Conservation (phyloP, 306 rosid genomes). For the Citrullus amarus region DNA sequence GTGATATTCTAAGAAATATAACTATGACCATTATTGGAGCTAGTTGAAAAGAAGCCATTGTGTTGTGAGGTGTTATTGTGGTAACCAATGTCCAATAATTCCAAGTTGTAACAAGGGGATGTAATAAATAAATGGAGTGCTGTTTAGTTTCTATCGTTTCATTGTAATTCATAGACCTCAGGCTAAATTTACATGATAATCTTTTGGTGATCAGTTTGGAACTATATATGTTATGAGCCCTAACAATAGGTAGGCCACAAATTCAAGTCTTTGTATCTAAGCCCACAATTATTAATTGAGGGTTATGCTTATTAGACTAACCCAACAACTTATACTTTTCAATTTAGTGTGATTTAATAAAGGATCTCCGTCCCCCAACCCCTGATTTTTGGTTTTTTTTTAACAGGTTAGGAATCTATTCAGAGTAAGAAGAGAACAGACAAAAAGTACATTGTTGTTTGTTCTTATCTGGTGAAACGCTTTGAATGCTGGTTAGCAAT, state of each 20-base stretch:
- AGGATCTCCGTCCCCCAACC: neutral
- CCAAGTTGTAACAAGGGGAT: neutral
- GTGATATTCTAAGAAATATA: neutral
- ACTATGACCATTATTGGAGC: neutral
- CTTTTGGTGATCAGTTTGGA: neutral
- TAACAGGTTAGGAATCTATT: neutral
- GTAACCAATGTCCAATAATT: neutral
- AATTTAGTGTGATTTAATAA: neutral
- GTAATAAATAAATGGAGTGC: neutral
- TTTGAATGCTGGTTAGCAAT: neutral
- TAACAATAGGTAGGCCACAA: neutral
- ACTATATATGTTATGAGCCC: neutral
- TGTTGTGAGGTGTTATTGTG: neutral
- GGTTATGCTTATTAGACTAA: neutral
- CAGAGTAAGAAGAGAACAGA: neutral
- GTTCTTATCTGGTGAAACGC: neutral
- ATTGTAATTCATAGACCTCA: neutral
- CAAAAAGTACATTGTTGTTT: neutral
- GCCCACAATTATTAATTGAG: neutral
- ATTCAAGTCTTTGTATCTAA: neutral
- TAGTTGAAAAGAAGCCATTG: neutral
- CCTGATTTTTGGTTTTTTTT: neutral
- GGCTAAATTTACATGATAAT: neutral
- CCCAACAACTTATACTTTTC: neutral
- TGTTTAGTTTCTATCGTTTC: neutral